These are phyloP conservation scores for Dictyostelium purpureum DNA, from an alignment of 78 protist species.

Conservation along the genomic window DNA sequence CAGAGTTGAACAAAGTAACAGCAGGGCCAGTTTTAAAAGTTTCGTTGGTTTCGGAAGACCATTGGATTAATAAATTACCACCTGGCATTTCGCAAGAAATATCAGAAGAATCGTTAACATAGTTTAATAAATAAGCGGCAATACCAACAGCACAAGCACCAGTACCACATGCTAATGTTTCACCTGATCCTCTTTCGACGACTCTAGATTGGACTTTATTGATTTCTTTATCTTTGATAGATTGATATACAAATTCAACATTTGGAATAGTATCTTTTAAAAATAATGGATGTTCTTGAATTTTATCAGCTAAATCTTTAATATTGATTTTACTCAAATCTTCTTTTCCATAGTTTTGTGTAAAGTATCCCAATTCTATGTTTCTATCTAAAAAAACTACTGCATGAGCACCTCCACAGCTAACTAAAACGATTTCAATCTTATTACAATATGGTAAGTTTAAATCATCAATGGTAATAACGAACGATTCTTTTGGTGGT, in stretches of 20 bases:
- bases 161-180: slow-evolving; percentile 85
- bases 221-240: neutral
- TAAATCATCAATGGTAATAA: neutral
- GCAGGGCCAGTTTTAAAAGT: slow-evolving; percentile 82
- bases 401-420: slow-evolving; percentile 76
- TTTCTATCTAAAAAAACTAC: slow-evolving; percentile 71
- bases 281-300: slow-evolving; percentile 28
- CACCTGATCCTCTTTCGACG: slow-evolving; percentile 83
- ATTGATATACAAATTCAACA: slow-evolving; percentile 67
- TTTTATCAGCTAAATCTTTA: neutral
- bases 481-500: neutral
- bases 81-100: slow-evolving; percentile 72
- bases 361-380: neutral
- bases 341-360: neutral
- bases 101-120: neutral
- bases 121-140: slow-evolving; percentile 25
- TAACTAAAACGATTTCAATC: slow-evolving; percentile 22
- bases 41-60: neutral
- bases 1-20: slow-evolving; percentile 28
- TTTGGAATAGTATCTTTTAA: slow-evolving; percentile 50
- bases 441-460: neutral
- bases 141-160: slow-evolving; percentile 87
- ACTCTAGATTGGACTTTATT: slow-evolving; percentile 38
- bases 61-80: slow-evolving; percentile 63
- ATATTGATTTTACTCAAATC: neutral